Evolutionary conservation across 176 grass and related monocot genomes (phyloP), one percentile per base, ranked within the genome.

Genomic region (Aegilops tauschii): DNA sequence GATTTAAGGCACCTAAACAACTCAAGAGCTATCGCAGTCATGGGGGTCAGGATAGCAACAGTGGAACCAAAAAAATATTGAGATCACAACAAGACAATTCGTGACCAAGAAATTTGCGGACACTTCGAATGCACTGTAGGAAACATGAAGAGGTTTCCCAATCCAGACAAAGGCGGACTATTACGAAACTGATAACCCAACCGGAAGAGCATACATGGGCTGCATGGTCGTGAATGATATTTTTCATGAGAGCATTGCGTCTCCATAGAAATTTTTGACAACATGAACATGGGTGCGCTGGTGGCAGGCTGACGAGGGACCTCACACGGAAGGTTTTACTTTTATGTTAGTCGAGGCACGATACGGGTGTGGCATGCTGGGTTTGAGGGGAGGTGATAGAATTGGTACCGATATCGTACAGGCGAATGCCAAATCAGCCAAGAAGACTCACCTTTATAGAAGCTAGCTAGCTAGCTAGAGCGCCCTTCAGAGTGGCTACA

Each of bases 11-110:
- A 16, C 8, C 25, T 54, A 66, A 83, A 83, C 84, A 90, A 44
- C 58, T 75, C 13, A 73, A 75, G 59, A 29, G 27, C 61, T 10
- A 83, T 59, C 4, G 0, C 12, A 17, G 16, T 29, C 80, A 87
- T 68, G 59, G 73, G 78, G 62, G n/a, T 76, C 65, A 63, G 81
- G 61, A 76, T 84, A 40, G 85, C 81, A 88, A 76, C 50, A 84
- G 80, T 87, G 66, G 44, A 87, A 83, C 65, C 65, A 47, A 25
- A 87, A 65, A 79, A 8, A 58, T 35, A 83, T 42, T 79, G 25
- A 17, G 42, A 79, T 66, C 27, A 73, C 71, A 27, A 45, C 25
- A 23, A 7, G 74, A 47, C 34, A 79, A 32, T 80, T 64, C 34
- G 49, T 49, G 61, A 79, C 40, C 49, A 83, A 74, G 61, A 87